Evolutionary conservation across 2,329 filamentous ascomycete genomes (phyloP).

Genomic region (Pseudogymnoascus sp.): DNA sequence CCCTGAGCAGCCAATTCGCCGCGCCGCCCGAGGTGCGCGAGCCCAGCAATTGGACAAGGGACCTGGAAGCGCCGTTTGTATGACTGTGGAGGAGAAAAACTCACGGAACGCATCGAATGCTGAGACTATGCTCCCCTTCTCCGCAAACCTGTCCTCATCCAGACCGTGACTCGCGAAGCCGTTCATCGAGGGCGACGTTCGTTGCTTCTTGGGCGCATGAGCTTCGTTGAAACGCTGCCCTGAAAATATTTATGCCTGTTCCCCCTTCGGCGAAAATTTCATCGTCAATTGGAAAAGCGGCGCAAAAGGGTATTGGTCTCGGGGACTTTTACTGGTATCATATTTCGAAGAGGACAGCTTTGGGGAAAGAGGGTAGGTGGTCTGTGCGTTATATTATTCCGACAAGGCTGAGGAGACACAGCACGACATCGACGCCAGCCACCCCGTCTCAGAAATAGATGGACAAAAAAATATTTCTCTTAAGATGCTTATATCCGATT

Average conservation of each 20-base stretch:
- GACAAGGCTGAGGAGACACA: neutral
- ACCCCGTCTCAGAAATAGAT: neutral
- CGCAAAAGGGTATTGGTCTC: slow-evolving; percentile 3
- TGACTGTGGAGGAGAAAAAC: slow-evolving; percentile 29
- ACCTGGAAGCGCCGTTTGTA: neutral
- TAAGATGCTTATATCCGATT: neutral
- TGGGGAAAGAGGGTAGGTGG: slow-evolving; percentile 10
- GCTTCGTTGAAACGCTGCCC: slow-evolving; percentile 6
- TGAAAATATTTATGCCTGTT: neutral
- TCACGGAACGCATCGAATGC: slow-evolving; percentile 97
- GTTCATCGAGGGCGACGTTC: slow-evolving; percentile 46
- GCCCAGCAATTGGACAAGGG: neutral
- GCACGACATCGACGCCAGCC: neutral
- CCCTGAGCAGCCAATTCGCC: neutral
- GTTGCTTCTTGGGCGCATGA: slow-evolving; percentile 7
- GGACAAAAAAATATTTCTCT: neutral
- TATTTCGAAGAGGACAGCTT: slow-evolving; percentile 12
- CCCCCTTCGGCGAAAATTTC: neutral
- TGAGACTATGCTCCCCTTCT: slow-evolving; percentile 58
- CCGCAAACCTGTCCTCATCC: slow-evolving; percentile 72
- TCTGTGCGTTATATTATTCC: slow-evolving; percentile 1
- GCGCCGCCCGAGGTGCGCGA: neutral
- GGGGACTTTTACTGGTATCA: slow-evolving; percentile 4
- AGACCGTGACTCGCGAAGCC: slow-evolving; percentile 62
- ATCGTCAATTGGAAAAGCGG: neutral